Conservation (phyloP, 768 basidiomycete genomes). For the Phylloporus arenicola region DNA sequence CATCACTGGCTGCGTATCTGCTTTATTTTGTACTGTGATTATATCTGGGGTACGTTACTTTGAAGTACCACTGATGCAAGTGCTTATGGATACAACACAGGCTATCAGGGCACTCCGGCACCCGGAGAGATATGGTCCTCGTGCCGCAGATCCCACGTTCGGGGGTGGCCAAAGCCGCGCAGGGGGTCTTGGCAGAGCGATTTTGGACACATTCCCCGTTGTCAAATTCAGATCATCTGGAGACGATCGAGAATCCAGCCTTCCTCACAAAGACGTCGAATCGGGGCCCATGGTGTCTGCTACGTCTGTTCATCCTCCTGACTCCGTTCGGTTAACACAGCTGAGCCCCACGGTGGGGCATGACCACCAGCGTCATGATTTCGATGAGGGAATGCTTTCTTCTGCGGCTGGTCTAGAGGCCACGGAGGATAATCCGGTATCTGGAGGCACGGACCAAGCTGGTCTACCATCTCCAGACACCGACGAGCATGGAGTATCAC, state of each 20-base stretch:
- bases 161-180: slow-evolving; percentile 59
- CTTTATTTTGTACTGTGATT: slow-evolving; percentile 80
- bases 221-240: slow-evolving; percentile 66
- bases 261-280: slow-evolving; percentile 32
- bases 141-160: slow-evolving; percentile 34
- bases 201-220: slow-evolving; percentile 92
- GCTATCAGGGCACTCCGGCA: slow-evolving; percentile 82
- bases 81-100: slow-evolving; percentile 30
- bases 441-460: slow-evolving; percentile 7
- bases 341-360: neutral
- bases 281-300: slow-evolving; percentile 2
- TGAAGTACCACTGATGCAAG: neutral
- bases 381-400: neutral
- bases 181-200: slow-evolving; percentile 83
- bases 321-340: slow-evolving; percentile 11
- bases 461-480: neutral
- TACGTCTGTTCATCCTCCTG: neutral
- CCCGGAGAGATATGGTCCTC: slow-evolving; percentile 88
- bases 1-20: slow-evolving; percentile 85
- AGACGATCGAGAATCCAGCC: slow-evolving; percentile 8
- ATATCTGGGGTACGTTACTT: slow-evolving; percentile 63
- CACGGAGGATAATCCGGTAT: neutral
- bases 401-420: neutral
- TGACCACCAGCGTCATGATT: neutral
- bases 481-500: neutral